A percentile compares a stretch with the other conserved stretches of the same genome.
These are phyloP conservation scores for Rutidosis leptorrhynchoides DNA, from an alignment of 129 eudicot genomes.

Conservation along the genomic window DNA sequence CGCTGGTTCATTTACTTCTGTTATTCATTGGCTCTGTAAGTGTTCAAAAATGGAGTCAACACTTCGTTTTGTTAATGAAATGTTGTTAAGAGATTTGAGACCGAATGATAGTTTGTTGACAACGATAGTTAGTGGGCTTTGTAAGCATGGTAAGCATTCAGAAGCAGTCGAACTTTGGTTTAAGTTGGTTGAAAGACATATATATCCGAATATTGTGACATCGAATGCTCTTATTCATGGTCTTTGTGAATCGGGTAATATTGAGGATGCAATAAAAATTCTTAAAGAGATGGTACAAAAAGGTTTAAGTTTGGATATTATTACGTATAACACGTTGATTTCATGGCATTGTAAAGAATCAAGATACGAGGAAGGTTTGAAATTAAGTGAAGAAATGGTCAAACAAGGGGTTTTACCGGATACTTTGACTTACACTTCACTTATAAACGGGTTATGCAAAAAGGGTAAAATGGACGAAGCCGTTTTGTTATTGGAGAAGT, in stretches of 20 bases:
- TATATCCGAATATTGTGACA: slow-evolving; percentile 51
- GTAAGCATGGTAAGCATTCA: slow-evolving; percentile 57
- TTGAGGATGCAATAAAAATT: slow-evolving; percentile 47
- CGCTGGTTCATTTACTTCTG: slow-evolving; percentile 45
- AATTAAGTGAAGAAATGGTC: slow-evolving; percentile 59
- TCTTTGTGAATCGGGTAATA: slow-evolving; percentile 52
- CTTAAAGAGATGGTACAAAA: slow-evolving; percentile 46
- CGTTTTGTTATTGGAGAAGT: slow-evolving; percentile 46
- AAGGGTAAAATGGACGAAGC: slow-evolving; percentile 82
- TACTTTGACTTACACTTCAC: slow-evolving; percentile 48
- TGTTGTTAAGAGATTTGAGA: slow-evolving; percentile 56
- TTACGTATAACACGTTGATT: slow-evolving; percentile 64
- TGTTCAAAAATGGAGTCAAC: slow-evolving; percentile 45
- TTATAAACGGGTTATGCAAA: slow-evolving; percentile 56
- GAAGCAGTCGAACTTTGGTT: slow-evolving; percentile 63
- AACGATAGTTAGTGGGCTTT: slow-evolving; percentile 47
- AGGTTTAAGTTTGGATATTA: slow-evolving; percentile 48
- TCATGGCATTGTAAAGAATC: slow-evolving; percentile 61
- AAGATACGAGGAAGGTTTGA: slow-evolving; percentile 52
- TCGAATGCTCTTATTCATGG: slow-evolving; percentile 72
- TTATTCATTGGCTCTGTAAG: slow-evolving; percentile 50
- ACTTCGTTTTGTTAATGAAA: slow-evolving; percentile 38
- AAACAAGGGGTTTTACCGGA: slow-evolving; percentile 49
- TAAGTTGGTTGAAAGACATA: slow-evolving; percentile 43
- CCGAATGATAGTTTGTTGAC: slow-evolving; percentile 68